Percentiles rank a stretch among this genome's conserved stretches.
Conservation (phyloP, 1,139 yeast genomes). For the Lipomyces yarrowii region DNA sequence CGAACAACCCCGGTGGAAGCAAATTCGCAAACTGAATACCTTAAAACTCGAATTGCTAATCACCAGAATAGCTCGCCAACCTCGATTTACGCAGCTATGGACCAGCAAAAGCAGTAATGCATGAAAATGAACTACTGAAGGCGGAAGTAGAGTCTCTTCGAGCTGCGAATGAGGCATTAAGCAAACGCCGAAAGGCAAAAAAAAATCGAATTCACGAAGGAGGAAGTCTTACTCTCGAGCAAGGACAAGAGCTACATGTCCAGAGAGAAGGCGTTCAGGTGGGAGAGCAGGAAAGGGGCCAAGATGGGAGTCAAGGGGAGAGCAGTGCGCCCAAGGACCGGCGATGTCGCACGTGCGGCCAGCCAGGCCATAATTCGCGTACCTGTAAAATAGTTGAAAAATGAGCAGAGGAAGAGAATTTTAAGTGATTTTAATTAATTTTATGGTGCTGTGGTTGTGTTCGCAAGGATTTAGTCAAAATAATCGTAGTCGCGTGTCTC, state of each 20-base stretch:
- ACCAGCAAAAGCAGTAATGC: neutral
- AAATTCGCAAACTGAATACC: too few species aligned
- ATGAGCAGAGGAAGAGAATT: neutral
- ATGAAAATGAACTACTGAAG: neutral
- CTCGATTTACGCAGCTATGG: neutral
- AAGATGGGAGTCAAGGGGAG: neutral
- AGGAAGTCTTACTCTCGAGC: neutral
- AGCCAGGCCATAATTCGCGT: constrained; percentile 1
- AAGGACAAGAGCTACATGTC: neutral
- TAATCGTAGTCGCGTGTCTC: too few species aligned
- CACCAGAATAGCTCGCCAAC: constrained; percentile 3
- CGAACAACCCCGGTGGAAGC: too few species aligned
- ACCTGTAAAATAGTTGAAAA: neutral
- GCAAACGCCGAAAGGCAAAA: neutral
- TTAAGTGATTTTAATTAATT: neutral
- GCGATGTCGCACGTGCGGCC: constrained; percentile 3
- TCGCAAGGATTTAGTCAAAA: neutral
- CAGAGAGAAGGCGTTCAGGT: neutral
- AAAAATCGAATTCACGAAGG: neutral
- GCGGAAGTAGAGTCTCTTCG: neutral
- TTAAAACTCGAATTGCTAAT: neutral
- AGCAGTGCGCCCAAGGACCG: neutral
- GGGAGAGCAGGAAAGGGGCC: neutral
- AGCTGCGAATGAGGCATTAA: neutral
- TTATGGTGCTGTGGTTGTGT: neutral